phyloP scores from a whole-genome alignment of 768 basidiomycete species.

The Lanmaoa rubissima region DNA sequence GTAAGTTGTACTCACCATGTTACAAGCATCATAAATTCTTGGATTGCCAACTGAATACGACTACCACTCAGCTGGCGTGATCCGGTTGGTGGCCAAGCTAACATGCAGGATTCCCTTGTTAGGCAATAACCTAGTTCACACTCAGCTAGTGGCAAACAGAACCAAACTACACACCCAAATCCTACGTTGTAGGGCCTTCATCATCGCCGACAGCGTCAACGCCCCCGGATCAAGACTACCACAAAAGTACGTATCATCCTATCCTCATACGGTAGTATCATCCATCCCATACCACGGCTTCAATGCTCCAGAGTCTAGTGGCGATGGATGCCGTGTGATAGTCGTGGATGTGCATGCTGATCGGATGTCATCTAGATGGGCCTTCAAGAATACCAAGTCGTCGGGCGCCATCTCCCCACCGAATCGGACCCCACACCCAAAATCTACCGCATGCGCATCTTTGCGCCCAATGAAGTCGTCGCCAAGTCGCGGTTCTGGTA shows the following conservation, averaged over 20 bases:
- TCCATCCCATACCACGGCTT: background rate
- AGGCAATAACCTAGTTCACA: background rate
- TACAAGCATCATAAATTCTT: too few relatives aligned
- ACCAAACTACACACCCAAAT: conserved; percentile 25
- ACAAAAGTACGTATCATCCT: conserved; percentile 30
- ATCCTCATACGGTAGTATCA: background rate
- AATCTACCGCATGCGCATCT: conserved; percentile 99
- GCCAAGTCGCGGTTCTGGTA: conserved; percentile 99
- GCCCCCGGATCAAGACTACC: conserved; percentile 21
- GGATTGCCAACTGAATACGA: too few relatives aligned
- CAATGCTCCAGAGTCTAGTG: background rate
- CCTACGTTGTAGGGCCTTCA: conserved; percentile 4
- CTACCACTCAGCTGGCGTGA: too few relatives aligned
- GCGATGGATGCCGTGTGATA: conserved; percentile 32
- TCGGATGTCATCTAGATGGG: conserved; percentile 52
- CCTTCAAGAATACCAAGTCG: conserved; percentile 91
- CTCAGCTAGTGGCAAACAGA: conserved; percentile 23
- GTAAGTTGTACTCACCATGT: too few relatives aligned
- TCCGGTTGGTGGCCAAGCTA: too few relatives aligned
- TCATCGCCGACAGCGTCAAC: conserved; percentile 30
- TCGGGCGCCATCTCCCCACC: conserved; percentile 96
- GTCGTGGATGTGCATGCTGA: conserved; percentile 23
- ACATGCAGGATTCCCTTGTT: background rate
- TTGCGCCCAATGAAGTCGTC: conserved; percentile 97
- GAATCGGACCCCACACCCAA: conserved; percentile 92